A percentile compares a stretch with the other conserved stretches of the same genome.
phyloP scores from a whole-genome alignment of 2,329 filamentous ascomycete genomes.

The Colletotrichum scovillei region DNA sequence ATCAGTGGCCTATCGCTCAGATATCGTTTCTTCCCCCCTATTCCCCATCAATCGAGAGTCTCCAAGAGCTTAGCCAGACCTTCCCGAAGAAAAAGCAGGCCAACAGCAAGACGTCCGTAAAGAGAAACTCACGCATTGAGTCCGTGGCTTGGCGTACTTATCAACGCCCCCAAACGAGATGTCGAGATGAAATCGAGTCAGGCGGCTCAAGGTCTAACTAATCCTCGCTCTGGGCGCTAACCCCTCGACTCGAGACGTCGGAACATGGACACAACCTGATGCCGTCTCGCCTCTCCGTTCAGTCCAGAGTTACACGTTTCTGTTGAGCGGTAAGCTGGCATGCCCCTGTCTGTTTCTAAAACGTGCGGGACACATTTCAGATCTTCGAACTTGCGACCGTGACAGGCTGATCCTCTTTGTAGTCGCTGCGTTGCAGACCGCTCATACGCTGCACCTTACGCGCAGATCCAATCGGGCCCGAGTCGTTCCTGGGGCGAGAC shows the following conservation, averaged over 20 bases:
- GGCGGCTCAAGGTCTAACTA: not conserved
- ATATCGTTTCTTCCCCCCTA: not conserved
- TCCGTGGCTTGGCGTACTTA: constrained; percentile 17
- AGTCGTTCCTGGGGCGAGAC: not conserved
- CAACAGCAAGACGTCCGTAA: not conserved
- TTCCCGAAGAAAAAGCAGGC: not conserved
- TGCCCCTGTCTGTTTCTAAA: not conserved
- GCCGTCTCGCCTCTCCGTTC: constrained; percentile 15
- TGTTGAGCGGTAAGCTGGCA: not conserved
- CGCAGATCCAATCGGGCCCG: not conserved
- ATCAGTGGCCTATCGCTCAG: constrained; percentile 15
- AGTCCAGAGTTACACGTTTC: constrained; percentile 2
- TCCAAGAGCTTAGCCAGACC: not conserved
- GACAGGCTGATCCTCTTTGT: constrained; percentile 20
- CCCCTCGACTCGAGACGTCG: constrained; percentile 29
- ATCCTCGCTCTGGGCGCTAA: not conserved
- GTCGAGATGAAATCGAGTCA: constrained; percentile 23
- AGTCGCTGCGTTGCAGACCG: not conserved
- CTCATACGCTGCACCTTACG: not conserved
- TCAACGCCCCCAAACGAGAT: constrained; percentile 3
- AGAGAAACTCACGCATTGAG: constrained; percentile 22
- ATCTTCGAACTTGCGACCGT: constrained; percentile 21
- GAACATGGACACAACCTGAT: constrained; percentile 21
- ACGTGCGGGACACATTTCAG: not conserved
- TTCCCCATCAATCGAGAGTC: not conserved